phyloP scores from a whole-genome alignment of 164 flowering plant species.

The Akebia trifoliata region DNA sequence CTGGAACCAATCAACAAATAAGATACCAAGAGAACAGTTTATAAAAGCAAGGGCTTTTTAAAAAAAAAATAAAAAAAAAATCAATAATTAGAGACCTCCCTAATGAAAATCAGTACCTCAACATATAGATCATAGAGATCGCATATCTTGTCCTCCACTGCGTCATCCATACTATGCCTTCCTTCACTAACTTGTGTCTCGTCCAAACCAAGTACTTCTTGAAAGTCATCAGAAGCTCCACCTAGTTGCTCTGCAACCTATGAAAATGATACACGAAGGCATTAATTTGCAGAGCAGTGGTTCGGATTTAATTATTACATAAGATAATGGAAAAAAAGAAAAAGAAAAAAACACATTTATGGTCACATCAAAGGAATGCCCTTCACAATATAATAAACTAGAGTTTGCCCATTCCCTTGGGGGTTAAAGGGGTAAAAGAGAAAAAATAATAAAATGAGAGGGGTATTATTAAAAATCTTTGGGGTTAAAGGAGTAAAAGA shows the following conservation, averaged over 20 bases:
- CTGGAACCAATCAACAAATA: constrained; percentile 31
- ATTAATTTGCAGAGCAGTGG: constrained; percentile 3
- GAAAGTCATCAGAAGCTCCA: constrained; percentile 68
- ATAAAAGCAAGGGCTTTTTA: constrained; percentile 1
- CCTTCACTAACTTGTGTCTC: constrained; percentile 51
- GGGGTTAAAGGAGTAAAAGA: too few species aligned
- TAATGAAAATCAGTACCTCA: constrained; percentile 43
- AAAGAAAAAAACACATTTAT: too few species aligned
- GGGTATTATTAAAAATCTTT: too few species aligned
- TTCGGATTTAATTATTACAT: too few species aligned
- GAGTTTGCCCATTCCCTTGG: too few species aligned
- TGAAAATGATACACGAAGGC: constrained; percentile 9
- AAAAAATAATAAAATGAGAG: too few species aligned
- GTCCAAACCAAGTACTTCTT: constrained; percentile 43
- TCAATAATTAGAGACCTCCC: not conserved
- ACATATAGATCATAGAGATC: constrained; percentile 90
- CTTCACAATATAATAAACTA: too few species aligned
- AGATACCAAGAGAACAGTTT: too few species aligned
- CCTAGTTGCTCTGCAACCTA: constrained; percentile 53
- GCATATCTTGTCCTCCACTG: constrained; percentile 87
- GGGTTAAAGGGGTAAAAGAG: too few species aligned
- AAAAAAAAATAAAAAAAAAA: too few species aligned
- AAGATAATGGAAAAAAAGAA: too few species aligned
- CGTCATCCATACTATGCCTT: constrained; percentile 56
- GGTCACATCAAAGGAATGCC: too few species aligned